These are phyloP conservation scores for Plectosphaerella cucumerina DNA, from an alignment of 2,329 filamentous ascomycete genomes.

Conservation along the genomic window DNA sequence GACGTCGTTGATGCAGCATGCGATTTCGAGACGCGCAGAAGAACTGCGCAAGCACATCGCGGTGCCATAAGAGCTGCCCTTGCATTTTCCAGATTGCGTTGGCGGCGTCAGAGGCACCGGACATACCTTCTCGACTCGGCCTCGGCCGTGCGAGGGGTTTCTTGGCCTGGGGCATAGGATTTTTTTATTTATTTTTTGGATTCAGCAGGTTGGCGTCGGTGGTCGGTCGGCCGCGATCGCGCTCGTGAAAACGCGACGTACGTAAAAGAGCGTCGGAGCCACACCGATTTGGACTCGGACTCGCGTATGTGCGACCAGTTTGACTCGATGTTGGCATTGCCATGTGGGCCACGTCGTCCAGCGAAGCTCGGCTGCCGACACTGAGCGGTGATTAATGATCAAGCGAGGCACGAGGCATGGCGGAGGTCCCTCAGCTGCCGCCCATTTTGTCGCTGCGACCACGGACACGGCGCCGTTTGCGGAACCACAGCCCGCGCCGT, in stretches of 20 bases:
- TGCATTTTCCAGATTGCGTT: slow-evolving; percentile 46
- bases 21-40: slow-evolving; percentile 48
- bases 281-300: too few species aligned
- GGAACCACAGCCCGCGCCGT: too few species aligned
- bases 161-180: not conserved
- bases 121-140: slow-evolving; percentile 43
- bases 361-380: not conserved
- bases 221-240: too few species aligned
- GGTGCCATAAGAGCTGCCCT: slow-evolving; percentile 72
- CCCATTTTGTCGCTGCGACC: too few species aligned
- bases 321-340: too few species aligned
- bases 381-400: not conserved
- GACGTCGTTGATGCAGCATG: slow-evolving; percentile 52
- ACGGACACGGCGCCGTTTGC: too few species aligned
- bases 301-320: too few species aligned
- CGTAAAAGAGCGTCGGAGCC: too few species aligned
- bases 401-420: not conserved
- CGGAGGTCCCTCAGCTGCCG: not conserved
- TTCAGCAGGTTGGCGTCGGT: not conserved
- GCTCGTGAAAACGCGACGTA: not conserved
- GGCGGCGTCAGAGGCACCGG: slow-evolving; percentile 80
- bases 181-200: not conserved
- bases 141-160: not conserved
- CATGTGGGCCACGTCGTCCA: too few species aligned
- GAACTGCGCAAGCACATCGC: slow-evolving; percentile 21